phyloP scores from a whole-genome alignment of 179 eudicot genomes.

The Corrigiola litoralis region DNA sequence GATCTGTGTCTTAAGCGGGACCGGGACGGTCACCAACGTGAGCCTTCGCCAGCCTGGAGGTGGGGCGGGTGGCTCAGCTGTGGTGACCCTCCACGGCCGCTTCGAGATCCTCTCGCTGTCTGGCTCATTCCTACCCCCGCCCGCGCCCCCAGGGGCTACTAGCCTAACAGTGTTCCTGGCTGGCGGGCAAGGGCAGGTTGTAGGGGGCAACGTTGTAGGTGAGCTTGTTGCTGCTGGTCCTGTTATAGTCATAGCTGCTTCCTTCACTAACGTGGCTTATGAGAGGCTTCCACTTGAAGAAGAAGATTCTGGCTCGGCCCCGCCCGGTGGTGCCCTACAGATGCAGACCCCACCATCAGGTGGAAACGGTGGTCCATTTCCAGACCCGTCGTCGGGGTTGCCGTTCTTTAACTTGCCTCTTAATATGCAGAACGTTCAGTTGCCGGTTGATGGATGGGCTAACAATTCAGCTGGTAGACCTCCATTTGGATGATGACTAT shows the following conservation, averaged over 20 bases:
- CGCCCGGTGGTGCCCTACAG: conserved; percentile 15
- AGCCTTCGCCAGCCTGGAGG: conserved; percentile 66
- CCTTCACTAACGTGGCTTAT: conserved; percentile 45
- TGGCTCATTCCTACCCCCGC: conserved; percentile 78
- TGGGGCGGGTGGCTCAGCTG: conserved; percentile 38
- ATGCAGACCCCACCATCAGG: conserved; percentile 21
- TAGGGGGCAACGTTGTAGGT: conserved; percentile 79
- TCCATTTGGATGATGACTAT: conserved; percentile 25
- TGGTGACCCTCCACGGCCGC: conserved; percentile 66
- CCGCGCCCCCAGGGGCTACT: conserved; percentile 89
- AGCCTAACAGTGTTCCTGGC: conserved; percentile 59
- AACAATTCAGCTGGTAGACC: conserved; percentile 28
- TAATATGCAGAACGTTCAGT: conserved; percentile 35
- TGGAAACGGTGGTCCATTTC: conserved; percentile 30
- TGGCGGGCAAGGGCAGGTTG: conserved; percentile 77
- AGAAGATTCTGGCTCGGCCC: conserved; percentile 17
- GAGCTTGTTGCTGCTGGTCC: conserved; percentile 72
- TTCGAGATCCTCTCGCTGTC: conserved; percentile 74
- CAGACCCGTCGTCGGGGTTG: conserved; percentile 43
- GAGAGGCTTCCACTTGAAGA: conserved; percentile 41
- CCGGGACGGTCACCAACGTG: conserved; percentile 79
- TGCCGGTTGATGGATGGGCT: conserved; percentile 43
- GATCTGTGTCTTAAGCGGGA: conserved; percentile 66
- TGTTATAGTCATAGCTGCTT: conserved; percentile 35
- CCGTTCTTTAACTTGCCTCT: conserved; percentile 44